These are phyloP conservation scores for Picea sitchensis DNA, from an alignment of 75 land plant species.

Conservation along the genomic window DNA sequence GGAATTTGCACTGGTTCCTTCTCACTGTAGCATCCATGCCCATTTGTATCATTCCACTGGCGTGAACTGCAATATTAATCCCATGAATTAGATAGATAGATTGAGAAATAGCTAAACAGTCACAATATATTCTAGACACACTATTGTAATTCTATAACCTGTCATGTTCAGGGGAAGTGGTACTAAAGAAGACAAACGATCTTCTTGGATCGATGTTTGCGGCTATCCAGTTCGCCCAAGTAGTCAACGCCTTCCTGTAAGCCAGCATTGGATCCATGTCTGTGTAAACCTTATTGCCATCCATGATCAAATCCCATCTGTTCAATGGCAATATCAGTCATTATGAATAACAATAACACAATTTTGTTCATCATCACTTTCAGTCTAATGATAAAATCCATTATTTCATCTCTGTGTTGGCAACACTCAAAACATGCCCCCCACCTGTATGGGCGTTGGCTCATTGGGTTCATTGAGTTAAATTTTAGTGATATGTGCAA, in stretches of 20 bases:
- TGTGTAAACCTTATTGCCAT: conserved; percentile 53
- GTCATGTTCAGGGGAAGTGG: conserved; percentile 74
- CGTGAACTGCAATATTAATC: not conserved
- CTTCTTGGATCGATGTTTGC: conserved; percentile 46
- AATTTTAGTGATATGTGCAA: too few species aligned
- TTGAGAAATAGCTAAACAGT: not conserved
- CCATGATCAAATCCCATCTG: not conserved
- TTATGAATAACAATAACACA: not conserved
- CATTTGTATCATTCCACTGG: conserved; percentile 17
- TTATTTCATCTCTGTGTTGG: too few species aligned
- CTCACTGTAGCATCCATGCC: conserved; percentile 15
- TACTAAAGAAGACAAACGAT: conserved; percentile 62
- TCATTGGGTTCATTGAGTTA: too few species aligned
- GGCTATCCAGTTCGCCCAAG: conserved; percentile 84
- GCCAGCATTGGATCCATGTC: conserved; percentile 63
- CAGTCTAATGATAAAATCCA: too few species aligned
- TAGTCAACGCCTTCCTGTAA: conserved; percentile 56
- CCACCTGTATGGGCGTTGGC: too few species aligned
- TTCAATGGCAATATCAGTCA: not conserved
- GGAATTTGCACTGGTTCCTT: conserved; percentile 7
- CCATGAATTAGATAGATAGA: conserved; percentile 3
- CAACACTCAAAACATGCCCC: too few species aligned
- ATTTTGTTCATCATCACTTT: too few species aligned
- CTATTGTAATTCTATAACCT: conserved; percentile 25
- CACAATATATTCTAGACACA: too few species aligned